Evolutionary conservation across 2,329 filamentous ascomycete genomes (phyloP).

Genomic region (Fusarium sp.): DNA sequence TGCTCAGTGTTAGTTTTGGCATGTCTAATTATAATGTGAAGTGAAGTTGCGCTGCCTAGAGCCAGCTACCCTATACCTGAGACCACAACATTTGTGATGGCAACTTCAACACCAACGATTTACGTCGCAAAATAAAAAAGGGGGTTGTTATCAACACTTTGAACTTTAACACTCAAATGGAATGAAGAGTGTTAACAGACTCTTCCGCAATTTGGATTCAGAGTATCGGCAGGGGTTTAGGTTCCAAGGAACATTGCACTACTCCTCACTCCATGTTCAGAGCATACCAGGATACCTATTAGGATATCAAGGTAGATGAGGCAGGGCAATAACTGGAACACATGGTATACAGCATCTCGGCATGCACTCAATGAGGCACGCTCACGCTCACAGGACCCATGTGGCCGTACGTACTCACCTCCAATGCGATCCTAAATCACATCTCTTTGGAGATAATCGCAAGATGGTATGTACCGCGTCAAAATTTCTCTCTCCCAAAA

Average conservation of each 20-base stretch:
- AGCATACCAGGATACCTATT: background rate
- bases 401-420: background rate
- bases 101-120: background rate
- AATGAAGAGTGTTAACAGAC: background rate
- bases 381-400: background rate
- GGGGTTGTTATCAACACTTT: background rate
- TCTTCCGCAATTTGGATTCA: background rate
- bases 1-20: too few species aligned
- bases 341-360: background rate
- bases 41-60: background rate
- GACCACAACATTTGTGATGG: too few species aligned
- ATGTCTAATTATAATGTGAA: too few species aligned
- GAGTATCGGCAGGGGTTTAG: too few species aligned
- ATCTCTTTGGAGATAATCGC: background rate
- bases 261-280: background rate
- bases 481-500: slow-evolving; percentile 56
- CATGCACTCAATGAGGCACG: background rate
- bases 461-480: slow-evolving; percentile 52
- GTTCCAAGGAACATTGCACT: background rate
- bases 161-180: background rate
- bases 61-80: background rate
- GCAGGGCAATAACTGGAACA: background rate
- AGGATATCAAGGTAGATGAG: too few species aligned
- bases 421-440: background rate
- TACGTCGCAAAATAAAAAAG: too few species aligned